A percentile compares a stretch with the other conserved stretches of the same genome.
phyloP scores from a whole-genome alignment of 1,284 basidiomycete genomes.

The Leccinum griseonigrum region DNA sequence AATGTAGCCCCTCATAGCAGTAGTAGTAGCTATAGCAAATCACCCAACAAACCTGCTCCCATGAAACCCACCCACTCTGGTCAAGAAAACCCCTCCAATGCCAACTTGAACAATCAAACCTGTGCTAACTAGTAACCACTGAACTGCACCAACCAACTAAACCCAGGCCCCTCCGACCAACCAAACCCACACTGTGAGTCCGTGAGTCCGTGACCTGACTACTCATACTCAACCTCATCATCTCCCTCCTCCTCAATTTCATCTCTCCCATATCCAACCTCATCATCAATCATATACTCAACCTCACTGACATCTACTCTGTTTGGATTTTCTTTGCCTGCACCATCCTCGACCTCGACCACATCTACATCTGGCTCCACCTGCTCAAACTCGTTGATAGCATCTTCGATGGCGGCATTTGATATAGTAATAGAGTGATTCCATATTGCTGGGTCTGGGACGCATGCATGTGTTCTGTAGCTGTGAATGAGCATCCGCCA shows the following conservation, averaged over 20 bases:
- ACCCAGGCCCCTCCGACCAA: too few relatives aligned
- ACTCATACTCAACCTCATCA: background rate
- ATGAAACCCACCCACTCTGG: background rate
- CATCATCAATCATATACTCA: background rate
- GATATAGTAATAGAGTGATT: background rate
- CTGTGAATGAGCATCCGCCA: background rate
- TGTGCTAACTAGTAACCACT: background rate
- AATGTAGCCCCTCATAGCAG: background rate
- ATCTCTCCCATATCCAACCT: background rate
- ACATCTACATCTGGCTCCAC: background rate
- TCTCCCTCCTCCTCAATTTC: background rate
- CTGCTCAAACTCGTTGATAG: background rate
- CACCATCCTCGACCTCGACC: background rate
- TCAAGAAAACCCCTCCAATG: background rate
- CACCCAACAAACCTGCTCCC: background rate
- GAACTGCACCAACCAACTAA: too few relatives aligned
- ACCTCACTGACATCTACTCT: background rate
- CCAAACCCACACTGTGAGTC: background rate
- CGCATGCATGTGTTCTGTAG: background rate
- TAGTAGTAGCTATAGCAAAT: background rate
- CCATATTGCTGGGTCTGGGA: background rate
- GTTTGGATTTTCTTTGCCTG: background rate
- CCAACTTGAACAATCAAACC: background rate
- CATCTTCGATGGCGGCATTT: background rate
- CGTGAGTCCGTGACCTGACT: background rate